Evolutionary conservation across 306 rosid genomes (phyloP).

Genomic region (Fragaria nilgerrensis): DNA sequence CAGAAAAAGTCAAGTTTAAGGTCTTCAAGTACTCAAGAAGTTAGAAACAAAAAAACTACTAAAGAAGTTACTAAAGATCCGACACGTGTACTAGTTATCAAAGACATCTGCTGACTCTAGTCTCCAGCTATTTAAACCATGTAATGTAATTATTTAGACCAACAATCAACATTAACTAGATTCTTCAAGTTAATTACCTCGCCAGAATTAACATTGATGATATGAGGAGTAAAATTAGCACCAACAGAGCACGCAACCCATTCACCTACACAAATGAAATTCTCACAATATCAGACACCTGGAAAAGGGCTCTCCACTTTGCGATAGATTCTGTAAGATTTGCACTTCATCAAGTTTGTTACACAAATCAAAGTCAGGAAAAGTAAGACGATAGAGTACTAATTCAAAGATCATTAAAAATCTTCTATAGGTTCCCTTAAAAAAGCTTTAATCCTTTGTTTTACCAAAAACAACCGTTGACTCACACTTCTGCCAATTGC

Average conservation of each 20-base stretch:
- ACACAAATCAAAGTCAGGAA: not conserved
- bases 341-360: not conserved
- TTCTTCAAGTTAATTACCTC: slow-evolving; percentile 55
- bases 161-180: slow-evolving; percentile 13
- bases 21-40: slow-evolving; percentile 16
- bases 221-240: slow-evolving; percentile 89
- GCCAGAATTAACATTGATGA: slow-evolving; percentile 84
- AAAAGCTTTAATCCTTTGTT: not conserved
- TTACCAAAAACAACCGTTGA: not conserved
- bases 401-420: not conserved
- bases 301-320: not conserved
- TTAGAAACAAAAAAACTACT: not conserved
- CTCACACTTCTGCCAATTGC: not conserved
- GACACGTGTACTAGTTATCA: not conserved
- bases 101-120: slow-evolving; percentile 12
- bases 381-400: not conserved
- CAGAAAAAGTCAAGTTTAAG: slow-evolving; percentile 1
- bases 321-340: not conserved
- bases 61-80: not conserved
- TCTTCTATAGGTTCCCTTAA: not conserved
- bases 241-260: slow-evolving; percentile 91
- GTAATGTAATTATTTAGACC: not conserved
- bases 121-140: slow-evolving; percentile 8
- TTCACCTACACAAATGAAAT: slow-evolving; percentile 54
- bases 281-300: slow-evolving; percentile 13